Percentiles rank a stretch among this genome's conserved stretches.
Evolutionary conservation across 2,329 filamentous ascomycete genomes (phyloP).

Genomic region (Colletotrichum navitas): DNA sequence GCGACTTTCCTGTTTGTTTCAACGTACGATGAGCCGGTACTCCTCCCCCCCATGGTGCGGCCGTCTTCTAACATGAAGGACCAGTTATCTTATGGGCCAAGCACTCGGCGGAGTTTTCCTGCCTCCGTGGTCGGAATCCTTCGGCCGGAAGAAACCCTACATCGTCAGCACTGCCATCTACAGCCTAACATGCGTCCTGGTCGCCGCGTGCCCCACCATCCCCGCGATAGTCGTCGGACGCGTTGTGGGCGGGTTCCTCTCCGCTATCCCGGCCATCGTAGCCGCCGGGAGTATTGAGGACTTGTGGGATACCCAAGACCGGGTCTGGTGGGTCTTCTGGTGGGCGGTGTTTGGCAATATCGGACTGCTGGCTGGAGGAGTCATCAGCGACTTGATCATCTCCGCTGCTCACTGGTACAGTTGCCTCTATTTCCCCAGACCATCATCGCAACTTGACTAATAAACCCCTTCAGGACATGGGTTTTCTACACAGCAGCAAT

Average conservation of each 20-base stretch:
- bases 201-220: background rate
- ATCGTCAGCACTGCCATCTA: slow-evolving; percentile 21
- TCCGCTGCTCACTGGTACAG: slow-evolving; percentile 3
- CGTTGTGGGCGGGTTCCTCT: slow-evolving; percentile 8
- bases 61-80: background rate
- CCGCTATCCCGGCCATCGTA: slow-evolving; percentile 16
- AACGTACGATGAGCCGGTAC: background rate
- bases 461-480: slow-evolving; percentile 8
- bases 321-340: slow-evolving; percentile 27
- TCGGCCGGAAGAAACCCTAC: slow-evolving; percentile 32
- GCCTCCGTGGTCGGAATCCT: slow-evolving; percentile 27
- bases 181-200: slow-evolving; percentile 18
- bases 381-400: slow-evolving; percentile 8
- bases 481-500: slow-evolving; percentile 25
- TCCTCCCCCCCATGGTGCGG: no score
- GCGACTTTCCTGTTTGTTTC: slow-evolving; percentile 26
- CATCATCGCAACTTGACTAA: background rate
- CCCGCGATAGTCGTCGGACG: slow-evolving; percentile 20
- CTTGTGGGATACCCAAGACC: slow-evolving; percentile 16
- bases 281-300: slow-evolving; percentile 30
- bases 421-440: background rate
- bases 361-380: slow-evolving; percentile 12
- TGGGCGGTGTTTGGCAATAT: slow-evolving; percentile 27
- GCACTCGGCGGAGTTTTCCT: slow-evolving; percentile 19
- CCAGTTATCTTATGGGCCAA: slow-evolving; percentile 29